Conservation (phyloP, 139 green algal genomes). For the Micractinium conductrix region DNA sequence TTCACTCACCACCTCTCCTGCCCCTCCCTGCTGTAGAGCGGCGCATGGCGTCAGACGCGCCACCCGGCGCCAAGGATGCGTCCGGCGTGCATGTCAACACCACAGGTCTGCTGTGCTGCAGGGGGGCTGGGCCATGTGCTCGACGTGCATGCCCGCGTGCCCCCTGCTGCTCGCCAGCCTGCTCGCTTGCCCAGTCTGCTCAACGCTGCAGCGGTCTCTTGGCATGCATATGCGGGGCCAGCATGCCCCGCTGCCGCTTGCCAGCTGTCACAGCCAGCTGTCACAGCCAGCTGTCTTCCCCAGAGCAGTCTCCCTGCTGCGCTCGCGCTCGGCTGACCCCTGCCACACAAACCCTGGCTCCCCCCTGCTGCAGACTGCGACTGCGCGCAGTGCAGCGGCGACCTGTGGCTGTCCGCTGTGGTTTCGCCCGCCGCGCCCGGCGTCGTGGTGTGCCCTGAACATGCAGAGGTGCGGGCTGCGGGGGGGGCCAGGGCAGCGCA, state of each 20-base stretch:
- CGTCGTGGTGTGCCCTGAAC: conserved; percentile 71
- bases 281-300: no score
- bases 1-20: background rate
- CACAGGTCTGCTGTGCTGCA: background rate
- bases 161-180: no score
- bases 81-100: conserved; percentile 62
- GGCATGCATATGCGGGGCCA: no score
- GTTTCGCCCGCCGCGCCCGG: conserved; percentile 53
- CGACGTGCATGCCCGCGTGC: no score
- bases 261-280: no score
- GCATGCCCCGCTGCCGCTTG: no score
- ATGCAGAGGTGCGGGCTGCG: conserved; percentile 42
- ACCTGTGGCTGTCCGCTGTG: conserved; percentile 79
- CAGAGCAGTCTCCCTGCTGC: no score
- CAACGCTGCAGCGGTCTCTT: no score
- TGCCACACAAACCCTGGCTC: background rate
- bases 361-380: conserved; percentile 48
- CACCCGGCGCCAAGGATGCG: conserved; percentile 25
- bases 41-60: conserved; percentile 29
- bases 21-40: conserved; percentile 29
- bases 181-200: no score
- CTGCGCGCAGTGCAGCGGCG: conserved; percentile 72
- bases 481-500: no score
- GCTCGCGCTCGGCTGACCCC: no score
- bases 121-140: no score